phyloP scores from a whole-genome alignment of 2,329 filamentous ascomycete genomes.

The Xylaria sp. region DNA sequence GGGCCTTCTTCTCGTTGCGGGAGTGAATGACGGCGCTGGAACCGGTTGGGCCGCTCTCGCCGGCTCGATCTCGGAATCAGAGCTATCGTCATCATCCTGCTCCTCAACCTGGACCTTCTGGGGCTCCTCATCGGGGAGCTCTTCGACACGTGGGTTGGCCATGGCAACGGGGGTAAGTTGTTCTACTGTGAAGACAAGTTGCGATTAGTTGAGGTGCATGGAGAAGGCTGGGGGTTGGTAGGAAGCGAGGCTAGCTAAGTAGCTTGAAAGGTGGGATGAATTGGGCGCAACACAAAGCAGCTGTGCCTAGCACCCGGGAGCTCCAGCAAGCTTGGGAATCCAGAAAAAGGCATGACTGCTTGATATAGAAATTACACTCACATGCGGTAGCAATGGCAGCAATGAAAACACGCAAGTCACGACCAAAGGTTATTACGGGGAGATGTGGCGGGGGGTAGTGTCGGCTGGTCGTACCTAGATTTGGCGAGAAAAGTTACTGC shows the following conservation, averaged over 20 bases:
- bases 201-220: slow-evolving; percentile 10
- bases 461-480: slow-evolving; percentile 21
- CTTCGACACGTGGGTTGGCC: slow-evolving; percentile 98
- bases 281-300: slow-evolving; percentile 14
- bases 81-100: slow-evolving; percentile 71
- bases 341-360: background rate
- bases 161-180: slow-evolving; percentile 55
- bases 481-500: slow-evolving; percentile 33
- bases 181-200: slow-evolving; percentile 1
- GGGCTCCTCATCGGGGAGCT: slow-evolving; percentile 89
- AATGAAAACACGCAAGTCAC: slow-evolving; percentile 4
- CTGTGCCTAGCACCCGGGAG: background rate
- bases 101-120: slow-evolving; percentile 80
- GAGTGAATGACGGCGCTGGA: slow-evolving; percentile 92
- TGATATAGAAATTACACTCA: slow-evolving; percentile 17
- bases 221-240: slow-evolving; percentile 16
- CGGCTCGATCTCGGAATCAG: slow-evolving; percentile 80
- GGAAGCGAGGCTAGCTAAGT: slow-evolving; percentile 27
- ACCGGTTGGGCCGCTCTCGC: slow-evolving; percentile 73
- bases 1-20: slow-evolving; percentile 99
- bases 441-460: slow-evolving; percentile 24
- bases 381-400: background rate
- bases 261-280: slow-evolving; percentile 5
- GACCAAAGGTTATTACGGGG: slow-evolving; percentile 20
- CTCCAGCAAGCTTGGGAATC: background rate